Evolutionary conservation across 2,329 filamentous ascomycete species (phyloP), one percentile per base, ranked within the genome.

Genomic region (Achaetomium macrosporum): DNA sequence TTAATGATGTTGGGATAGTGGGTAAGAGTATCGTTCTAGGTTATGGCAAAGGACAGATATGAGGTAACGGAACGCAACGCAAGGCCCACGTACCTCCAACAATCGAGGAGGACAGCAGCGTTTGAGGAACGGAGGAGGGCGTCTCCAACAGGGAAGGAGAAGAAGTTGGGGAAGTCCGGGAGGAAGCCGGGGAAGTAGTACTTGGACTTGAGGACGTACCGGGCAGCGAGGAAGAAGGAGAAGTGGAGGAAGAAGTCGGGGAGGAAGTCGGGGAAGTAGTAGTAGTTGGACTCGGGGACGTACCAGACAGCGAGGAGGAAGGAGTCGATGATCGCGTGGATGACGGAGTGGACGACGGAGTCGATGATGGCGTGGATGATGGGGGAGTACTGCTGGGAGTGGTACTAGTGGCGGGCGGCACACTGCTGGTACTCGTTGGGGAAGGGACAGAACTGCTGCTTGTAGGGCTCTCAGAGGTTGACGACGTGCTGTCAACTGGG

Each of bases 141-240:
- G 42, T 31, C 36, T n/a, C 51, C n/a, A 17, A 13, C 30, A 13
- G 19, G 33, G 46, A 41, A 45, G 40, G 50, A 55, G 57, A 56
- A 36, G 25, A 25, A 25, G 25, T 25, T 25, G 25, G 25, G 25
- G 58, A 54, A 64, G 64, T 56, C 62, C 65, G 61, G 39, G 61
- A 60, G 53, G 67, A 60, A 51, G 69, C 66, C 25, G 25, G 25
- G 25, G 33, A n/a, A 43, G 63, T 62, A 33, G 59, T 46, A 54
- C 61, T 55, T 40, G 47, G 42, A 47, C 44, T 61, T 29, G 61
- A 53, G 31, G 62, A 71, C 65, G 60, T 65, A 67, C 62, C 67
- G 63, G 62, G 57, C 57, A 59, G 56, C 60, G 62, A 55, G 40
- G 47, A 43, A 10, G 56, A 47, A 13, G 55, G 33, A 25, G 17